Evolutionary conservation across 2,329 filamentous ascomycete genomes (phyloP), one percentile per base, ranked within the genome.

Genomic region (Chaetothyriales sp.): DNA sequence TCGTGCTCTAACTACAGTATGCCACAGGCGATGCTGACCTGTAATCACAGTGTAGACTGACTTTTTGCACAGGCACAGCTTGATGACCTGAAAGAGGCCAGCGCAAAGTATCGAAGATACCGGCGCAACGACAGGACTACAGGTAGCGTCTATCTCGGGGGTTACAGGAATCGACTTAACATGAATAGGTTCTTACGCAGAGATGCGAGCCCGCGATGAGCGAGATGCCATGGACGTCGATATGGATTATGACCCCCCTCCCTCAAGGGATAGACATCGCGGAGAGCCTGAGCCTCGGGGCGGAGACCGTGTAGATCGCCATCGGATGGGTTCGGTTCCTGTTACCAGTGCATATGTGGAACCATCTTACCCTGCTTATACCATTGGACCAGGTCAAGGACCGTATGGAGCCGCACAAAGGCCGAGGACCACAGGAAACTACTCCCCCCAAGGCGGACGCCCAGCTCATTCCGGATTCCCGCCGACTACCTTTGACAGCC

Each of bases 1-100:
- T 68, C 78, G 84, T 56, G 86, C 86, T 64, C 69, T 88, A 63
- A 88, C 84, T 60, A 81, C 81, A 62, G 84, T 87, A 75, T 71
- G 81, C 63, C 18, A 46, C 18, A n/a, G 32, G 15, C 7, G 32
- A 39, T 15, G 10, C 32, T 39, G 10, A 15, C 32, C 32, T 39
- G 10, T 39, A 15, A 15, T 15, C 3, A 15, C 15, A 15, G 32
- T 7, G 12, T 15, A 39, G 3, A 39, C 32, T 39, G 15, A 39
- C 32, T 39, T 39, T 39, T 39, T 48, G 49, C 52, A 49, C 54
- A 76, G 74, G 72, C 73, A 64, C 76, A 76, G 73, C 75, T 76
- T 61, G 66, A 70, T 60, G 73, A 75, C 66, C 63, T 76, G 44
- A 75, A 75, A 59, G 68, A 69, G 54, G 74, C 76, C 60, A 76